Percentiles rank a stretch among this genome's conserved stretches.
phyloP scores from a whole-genome alignment of 2,329 filamentous ascomycete species.

The Aspergillus sp. region DNA sequence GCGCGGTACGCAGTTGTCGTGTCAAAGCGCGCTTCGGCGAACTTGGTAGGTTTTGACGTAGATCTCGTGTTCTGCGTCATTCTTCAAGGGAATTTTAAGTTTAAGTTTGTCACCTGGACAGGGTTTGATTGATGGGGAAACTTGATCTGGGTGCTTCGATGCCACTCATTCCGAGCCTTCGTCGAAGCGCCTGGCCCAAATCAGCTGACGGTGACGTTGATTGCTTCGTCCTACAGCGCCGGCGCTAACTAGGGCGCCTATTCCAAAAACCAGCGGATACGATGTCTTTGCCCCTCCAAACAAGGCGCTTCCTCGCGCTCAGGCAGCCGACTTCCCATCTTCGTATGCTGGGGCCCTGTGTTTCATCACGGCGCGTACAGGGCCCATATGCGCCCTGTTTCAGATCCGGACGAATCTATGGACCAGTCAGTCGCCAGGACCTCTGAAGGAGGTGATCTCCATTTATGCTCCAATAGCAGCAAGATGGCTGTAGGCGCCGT shows the following conservation, averaged over 20 bases:
- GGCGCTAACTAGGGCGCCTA: constrained; percentile 27
- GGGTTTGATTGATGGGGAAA: not conserved
- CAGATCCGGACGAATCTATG: constrained; percentile 15
- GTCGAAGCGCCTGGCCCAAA: constrained; percentile 6
- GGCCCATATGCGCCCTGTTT: constrained; percentile 23
- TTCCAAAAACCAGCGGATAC: not conserved
- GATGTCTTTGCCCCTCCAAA: constrained; percentile 11
- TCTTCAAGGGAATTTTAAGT: not conserved
- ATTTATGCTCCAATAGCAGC: constrained; percentile 17
- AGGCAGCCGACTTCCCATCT: not conserved
- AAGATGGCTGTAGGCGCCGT: constrained; percentile 9
- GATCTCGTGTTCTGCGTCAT: not conserved
- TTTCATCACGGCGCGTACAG: constrained; percentile 33
- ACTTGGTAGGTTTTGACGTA: not conserved
- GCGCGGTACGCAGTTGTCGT: not conserved
- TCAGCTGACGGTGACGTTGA: constrained; percentile 21
- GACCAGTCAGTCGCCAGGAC: constrained; percentile 16
- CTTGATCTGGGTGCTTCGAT: not conserved
- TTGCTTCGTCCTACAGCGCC: constrained; percentile 12
- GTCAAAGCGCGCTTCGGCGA: not conserved
- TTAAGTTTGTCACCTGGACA: not conserved
- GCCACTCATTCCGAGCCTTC: not conserved
- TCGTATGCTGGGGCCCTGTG: constrained; percentile 13
- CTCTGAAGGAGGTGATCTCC: constrained; percentile 12
- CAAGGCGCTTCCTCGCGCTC: constrained; percentile 11